Percentiles rank a stretch among this genome's conserved stretches.
Conservation (phyloP, 2,329 filamentous ascomycete genomes). For the Laburnicola sp. region DNA sequence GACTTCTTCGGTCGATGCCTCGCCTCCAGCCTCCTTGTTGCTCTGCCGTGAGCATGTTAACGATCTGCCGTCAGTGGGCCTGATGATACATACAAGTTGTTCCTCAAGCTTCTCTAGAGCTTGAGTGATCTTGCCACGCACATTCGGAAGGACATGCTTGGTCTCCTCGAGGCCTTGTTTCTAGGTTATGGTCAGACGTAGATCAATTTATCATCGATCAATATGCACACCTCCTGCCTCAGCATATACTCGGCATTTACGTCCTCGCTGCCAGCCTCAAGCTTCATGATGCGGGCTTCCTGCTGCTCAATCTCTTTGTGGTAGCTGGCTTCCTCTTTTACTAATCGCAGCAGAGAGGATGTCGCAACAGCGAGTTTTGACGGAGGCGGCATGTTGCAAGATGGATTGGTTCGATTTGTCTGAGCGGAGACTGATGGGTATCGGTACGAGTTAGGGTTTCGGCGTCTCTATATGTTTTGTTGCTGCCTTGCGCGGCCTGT, state of each 20-base stretch:
- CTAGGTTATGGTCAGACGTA: constrained; percentile 51
- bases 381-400: constrained; percentile 69
- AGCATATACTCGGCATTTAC: constrained; percentile 77
- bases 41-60: constrained; percentile 40
- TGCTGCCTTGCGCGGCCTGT: constrained; percentile 17
- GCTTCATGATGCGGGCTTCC: constrained; percentile 68
- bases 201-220: not conserved
- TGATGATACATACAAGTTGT: constrained; percentile 66
- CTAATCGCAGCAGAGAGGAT: constrained; percentile 75
- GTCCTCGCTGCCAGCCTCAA: constrained; percentile 65
- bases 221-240: constrained; percentile 74
- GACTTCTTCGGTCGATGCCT: constrained; percentile 48
- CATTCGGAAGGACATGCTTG: constrained; percentile 73
- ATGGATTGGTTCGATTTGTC: not conserved
- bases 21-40: constrained; percentile 45
- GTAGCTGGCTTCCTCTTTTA: constrained; percentile 91
- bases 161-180: constrained; percentile 84
- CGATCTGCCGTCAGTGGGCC: not conserved
- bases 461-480: constrained; percentile 15
- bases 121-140: constrained; percentile 71
- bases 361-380: constrained; percentile 78
- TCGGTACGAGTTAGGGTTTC: not conserved
- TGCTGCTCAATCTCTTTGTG: constrained; percentile 82
- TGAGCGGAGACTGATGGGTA: too few species aligned
- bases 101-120: constrained; percentile 75